phyloP scores from a whole-genome alignment of 2,329 filamentous ascomycete species.

The Nigrospora sphaerica region DNA sequence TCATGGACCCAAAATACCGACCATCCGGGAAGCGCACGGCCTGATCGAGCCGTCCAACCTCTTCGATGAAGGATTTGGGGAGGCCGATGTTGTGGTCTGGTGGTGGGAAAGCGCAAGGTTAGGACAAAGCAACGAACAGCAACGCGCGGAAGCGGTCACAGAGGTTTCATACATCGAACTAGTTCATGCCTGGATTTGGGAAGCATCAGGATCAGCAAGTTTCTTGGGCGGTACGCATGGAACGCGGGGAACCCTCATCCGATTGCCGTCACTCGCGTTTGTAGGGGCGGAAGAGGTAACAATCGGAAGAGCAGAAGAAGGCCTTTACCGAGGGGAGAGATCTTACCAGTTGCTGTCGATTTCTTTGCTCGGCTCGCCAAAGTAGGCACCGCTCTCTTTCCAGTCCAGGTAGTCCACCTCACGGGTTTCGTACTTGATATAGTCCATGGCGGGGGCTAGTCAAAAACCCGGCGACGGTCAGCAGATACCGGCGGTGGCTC shows the following conservation, averaged over 20 bases:
- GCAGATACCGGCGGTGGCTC: too few species aligned
- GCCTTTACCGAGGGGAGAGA: too few species aligned
- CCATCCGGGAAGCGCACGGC: slow-evolving; percentile 2
- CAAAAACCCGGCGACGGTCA: background rate
- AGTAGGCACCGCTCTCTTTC: background rate
- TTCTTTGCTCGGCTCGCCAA: slow-evolving; percentile 1
- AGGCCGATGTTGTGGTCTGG: background rate
- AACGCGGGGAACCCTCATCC: too few species aligned
- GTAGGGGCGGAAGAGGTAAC: too few species aligned
- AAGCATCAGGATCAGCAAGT: too few species aligned
- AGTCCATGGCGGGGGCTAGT: slow-evolving; percentile 2
- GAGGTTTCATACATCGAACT: background rate
- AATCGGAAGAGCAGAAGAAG: too few species aligned
- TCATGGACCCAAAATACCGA: slow-evolving; percentile 3
- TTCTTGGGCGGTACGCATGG: too few species aligned
- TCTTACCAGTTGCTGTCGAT: slow-evolving; percentile 3
- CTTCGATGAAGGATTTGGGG: background rate
- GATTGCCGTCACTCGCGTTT: too few species aligned
- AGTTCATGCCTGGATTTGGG: background rate
- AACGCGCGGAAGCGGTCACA: too few species aligned
- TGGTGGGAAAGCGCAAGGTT: background rate
- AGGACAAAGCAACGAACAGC: too few species aligned
- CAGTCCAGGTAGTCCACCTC: slow-evolving; percentile 2
- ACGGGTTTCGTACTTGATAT: slow-evolving; percentile 1
- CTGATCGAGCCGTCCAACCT: background rate